These are phyloP conservation scores for Helotiales sp. DNA, from an alignment of 2,329 filamentous ascomycete genomes.

Conservation along the genomic window DNA sequence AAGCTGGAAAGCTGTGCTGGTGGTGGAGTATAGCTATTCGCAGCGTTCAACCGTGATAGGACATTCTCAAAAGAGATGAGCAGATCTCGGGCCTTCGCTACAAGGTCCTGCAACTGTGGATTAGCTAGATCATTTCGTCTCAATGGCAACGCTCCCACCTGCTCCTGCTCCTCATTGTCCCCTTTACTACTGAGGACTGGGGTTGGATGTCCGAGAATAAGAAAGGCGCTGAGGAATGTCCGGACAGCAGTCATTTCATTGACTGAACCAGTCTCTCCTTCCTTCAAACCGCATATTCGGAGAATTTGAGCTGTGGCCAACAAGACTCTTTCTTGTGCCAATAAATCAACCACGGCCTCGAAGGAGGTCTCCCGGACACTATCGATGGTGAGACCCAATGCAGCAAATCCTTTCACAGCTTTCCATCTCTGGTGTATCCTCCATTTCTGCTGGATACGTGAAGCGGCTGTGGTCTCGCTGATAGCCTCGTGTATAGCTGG, in stretches of 20 bases:
- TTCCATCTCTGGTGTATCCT: slow-evolving; percentile 56
- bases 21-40: slow-evolving; percentile 67
- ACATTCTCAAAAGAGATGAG: slow-evolving; percentile 77
- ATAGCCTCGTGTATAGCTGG: slow-evolving; percentile 50
- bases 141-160: slow-evolving; percentile 50
- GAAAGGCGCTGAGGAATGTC: slow-evolving; percentile 76
- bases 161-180: slow-evolving; percentile 55
- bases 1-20: slow-evolving; percentile 62
- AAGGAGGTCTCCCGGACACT: slow-evolving; percentile 70
- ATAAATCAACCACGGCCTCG: slow-evolving; percentile 68
- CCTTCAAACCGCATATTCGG: slow-evolving; percentile 67
- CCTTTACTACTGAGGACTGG: slow-evolving; percentile 77
- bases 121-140: slow-evolving; percentile 57
- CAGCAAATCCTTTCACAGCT: slow-evolving; percentile 64
- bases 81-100: slow-evolving; percentile 75
- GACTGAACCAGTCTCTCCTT: slow-evolving; percentile 62
- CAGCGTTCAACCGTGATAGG: slow-evolving; percentile 62
- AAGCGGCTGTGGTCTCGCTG: slow-evolving; percentile 61
- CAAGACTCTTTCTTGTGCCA: slow-evolving; percentile 67
- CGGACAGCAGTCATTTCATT: slow-evolving; percentile 69
- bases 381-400: slow-evolving; percentile 69
- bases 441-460: slow-evolving; percentile 71
- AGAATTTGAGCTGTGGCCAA: slow-evolving; percentile 66
- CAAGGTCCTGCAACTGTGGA: slow-evolving; percentile 67
- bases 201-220: slow-evolving; percentile 77